These are phyloP conservation scores for Fagopyrum homotropicum DNA, from an alignment of 148 eudicot genomes.

Conservation along the genomic window DNA sequence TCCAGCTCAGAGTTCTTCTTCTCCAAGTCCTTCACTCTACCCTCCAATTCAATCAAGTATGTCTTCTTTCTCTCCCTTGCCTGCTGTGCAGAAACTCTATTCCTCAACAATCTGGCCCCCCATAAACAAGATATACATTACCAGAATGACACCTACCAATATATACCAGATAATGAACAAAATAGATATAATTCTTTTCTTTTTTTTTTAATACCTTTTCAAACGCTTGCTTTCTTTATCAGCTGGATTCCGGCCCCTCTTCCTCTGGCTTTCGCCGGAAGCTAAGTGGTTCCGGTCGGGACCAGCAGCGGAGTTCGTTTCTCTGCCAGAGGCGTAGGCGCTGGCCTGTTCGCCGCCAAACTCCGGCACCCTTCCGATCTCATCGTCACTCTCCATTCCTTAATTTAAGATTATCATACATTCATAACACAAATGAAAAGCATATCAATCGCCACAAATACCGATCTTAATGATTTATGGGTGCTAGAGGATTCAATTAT, in stretches of 20 bases:
- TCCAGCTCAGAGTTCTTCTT: conserved; percentile 86
- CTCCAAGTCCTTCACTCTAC: conserved; percentile 74
- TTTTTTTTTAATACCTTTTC: conserved; percentile 43
- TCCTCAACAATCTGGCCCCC: conserved; percentile 71
- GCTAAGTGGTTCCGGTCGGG: conserved; percentile 41
- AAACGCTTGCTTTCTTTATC: conserved; percentile 92
- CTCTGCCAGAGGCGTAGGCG: conserved; percentile 44
- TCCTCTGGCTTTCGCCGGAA: conserved; percentile 50
- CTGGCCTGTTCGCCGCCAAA: conserved; percentile 56
- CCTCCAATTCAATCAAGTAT: conserved; percentile 73
- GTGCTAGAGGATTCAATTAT: not conserved
- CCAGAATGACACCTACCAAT: conserved; percentile 9
- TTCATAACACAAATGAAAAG: not conserved
- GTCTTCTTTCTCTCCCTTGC: conserved; percentile 98
- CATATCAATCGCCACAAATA: not conserved
- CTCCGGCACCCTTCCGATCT: conserved; percentile 93
- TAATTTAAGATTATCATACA: not conserved
- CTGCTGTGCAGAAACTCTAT: conserved; percentile 97
- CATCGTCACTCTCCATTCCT: conserved; percentile 99
- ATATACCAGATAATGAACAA: not conserved
- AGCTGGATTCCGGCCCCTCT: conserved; percentile 91
- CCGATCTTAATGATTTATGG: not conserved
- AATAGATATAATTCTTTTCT: not conserved
- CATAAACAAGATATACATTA: not conserved
- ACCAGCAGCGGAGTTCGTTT: conserved; percentile 37